A percentile compares a stretch with the other conserved stretches of the same genome.
Conservation (phyloP, 352 stramenopile species). For the Pythium monospermum region DNA sequence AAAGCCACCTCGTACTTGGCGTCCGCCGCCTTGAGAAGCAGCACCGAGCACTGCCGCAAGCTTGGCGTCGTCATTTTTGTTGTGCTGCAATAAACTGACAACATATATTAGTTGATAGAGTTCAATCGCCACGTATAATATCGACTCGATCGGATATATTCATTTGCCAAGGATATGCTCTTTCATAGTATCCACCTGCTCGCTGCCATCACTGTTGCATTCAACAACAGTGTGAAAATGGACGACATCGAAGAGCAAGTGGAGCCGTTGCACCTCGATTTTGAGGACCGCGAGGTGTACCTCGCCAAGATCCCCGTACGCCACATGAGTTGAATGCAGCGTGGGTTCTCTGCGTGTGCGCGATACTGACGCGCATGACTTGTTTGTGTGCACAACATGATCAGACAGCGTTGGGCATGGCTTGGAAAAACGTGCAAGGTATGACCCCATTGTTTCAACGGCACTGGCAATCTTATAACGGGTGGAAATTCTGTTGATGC, state of each 20-base stretch:
- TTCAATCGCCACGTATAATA: no score
- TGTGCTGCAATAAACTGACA: no score
- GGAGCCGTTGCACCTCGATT: conserved; percentile 83
- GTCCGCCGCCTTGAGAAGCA: conserved; percentile 68
- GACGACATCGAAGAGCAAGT: conserved; percentile 86
- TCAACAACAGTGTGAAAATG: no score
- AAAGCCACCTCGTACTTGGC: conserved; percentile 52
- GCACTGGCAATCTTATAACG: no score
- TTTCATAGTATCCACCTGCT: no score
- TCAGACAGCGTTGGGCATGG: conserved; percentile 60
- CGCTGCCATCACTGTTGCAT: no score
- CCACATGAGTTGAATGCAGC: neutral
- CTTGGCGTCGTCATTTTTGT: no score
- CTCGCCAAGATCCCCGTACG: conserved; percentile 81
- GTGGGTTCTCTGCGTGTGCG: neutral
- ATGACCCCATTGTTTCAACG: neutral
- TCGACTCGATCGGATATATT: no score
- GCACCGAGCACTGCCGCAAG: conserved; percentile 22
- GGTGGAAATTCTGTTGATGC: neutral
- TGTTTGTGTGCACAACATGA: conserved; percentile 1
- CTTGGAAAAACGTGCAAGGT: conserved; percentile 86
- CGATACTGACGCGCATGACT: conserved; percentile 2
- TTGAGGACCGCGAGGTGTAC: conserved; percentile 85
- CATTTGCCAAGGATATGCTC: no score
- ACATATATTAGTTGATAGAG: no score